Evolutionary conservation across 306 rosid genomes (phyloP), one percentile per base, ranked within the genome.

Genomic region (Glycine latifolia): DNA sequence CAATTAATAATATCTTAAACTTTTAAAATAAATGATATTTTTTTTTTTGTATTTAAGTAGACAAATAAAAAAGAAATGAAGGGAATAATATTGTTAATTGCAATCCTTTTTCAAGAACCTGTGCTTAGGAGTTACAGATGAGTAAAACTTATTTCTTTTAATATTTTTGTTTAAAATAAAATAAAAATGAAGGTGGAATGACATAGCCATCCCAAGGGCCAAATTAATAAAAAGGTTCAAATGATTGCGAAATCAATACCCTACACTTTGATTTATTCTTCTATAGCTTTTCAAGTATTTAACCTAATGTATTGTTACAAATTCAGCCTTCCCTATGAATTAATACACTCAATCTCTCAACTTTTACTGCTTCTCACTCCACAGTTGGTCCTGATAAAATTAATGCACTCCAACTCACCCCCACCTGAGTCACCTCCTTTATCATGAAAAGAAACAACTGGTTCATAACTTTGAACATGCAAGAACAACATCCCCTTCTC

Each of bases 331-430:
- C 43, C 76, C 60, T 10, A 59, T 65, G 65, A 47, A 50, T 35
- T 77, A 63, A 73, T 63, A 44, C 67, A 78, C 50, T 35, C 59
- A 78, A 49, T 80, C 62, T 76, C 78, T 17, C 31, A 17, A 50
- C 46, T 53, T 76, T 53, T 47, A 44, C 37, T 62, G 55, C 52
- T 78, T 16, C 33, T 74, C 41, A 79, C 63, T 65, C 53, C 49
- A 66, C 39, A 73, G 11, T 72, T 8, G 55, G 62, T 66, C 71
- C 26, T 50, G 61, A 61, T 43, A 77, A 61, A 77, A 50, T 44
- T 62, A 26, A 71, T 50, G 59, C 13, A 71, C 79, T 63, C 54
- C 80, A 76, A 39, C 47, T 62, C 46, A 2, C 75, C 71, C 50
- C 44, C 68, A 61, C 47, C 47, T 43, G 9, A 43, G 47, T 43